Conservation (phyloP, 2,329 filamentous ascomycete species). For the Sporothrix schenckii region DNA sequence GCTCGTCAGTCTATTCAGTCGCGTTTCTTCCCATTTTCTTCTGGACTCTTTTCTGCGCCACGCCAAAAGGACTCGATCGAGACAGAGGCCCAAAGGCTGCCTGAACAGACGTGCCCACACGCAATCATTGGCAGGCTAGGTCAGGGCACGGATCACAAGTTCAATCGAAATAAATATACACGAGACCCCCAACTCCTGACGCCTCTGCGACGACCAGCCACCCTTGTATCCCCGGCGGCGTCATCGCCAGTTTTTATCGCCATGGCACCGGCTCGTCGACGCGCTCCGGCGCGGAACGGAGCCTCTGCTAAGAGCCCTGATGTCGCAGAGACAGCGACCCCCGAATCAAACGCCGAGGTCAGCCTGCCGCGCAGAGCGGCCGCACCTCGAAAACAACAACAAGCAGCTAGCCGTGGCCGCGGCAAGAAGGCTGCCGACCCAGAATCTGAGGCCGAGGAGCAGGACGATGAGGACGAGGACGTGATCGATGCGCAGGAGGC, state of each 20-base stretch:
- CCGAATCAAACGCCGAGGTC: constrained; percentile 25
- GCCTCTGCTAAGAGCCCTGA: constrained; percentile 30
- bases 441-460: constrained; percentile 30
- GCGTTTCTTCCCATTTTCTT: constrained; percentile 3
- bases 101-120: constrained; percentile 13
- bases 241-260: constrained; percentile 4
- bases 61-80: constrained; percentile 2
- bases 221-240: neutral
- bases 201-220: constrained; percentile 26
- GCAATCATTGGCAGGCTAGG: neutral
- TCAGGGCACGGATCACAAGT: neutral
- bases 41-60: constrained; percentile 14
- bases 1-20: constrained; percentile 11
- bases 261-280: constrained; percentile 36
- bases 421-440: constrained; percentile 26
- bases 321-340: constrained; percentile 3
- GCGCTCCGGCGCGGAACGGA: constrained; percentile 35
- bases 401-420: constrained; percentile 9
- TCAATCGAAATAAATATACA: neutral
- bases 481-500: constrained; percentile 18
- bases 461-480: constrained; percentile 23
- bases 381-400: constrained; percentile 29
- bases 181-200: constrained; percentile 6
- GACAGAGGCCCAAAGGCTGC: neutral
- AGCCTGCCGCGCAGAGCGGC: constrained; percentile 29